phyloP scores from a whole-genome alignment of 1,139 yeast species.

The Diutina sp. region DNA sequence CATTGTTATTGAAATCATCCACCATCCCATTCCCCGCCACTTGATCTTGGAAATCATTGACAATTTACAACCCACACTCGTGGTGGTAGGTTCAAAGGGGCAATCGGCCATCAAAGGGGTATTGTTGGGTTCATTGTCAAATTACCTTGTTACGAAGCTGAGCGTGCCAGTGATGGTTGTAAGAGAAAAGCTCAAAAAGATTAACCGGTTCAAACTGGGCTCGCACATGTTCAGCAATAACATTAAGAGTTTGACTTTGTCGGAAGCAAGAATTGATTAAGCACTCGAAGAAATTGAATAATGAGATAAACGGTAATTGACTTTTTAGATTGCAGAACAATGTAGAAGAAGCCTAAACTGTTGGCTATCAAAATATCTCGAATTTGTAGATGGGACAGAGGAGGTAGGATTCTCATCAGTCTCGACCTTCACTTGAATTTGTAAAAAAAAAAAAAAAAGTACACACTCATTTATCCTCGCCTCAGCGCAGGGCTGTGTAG shows the following conservation, averaged over 20 bases:
- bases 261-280: constrained; percentile 36
- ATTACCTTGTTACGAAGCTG: constrained; percentile 64
- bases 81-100: constrained; percentile 75
- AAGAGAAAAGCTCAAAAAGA: constrained; percentile 66
- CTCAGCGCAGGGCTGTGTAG: too few species aligned
- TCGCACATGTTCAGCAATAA: constrained; percentile 31
- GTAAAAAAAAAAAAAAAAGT: too few species aligned
- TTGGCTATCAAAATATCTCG: too few species aligned
- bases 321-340: neutral
- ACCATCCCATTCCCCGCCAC: constrained; percentile 82
- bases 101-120: constrained; percentile 68
- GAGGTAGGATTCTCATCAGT: too few species aligned
- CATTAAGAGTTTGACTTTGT: constrained; percentile 35
- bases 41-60: constrained; percentile 73
- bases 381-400: too few species aligned
- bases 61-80: constrained; percentile 70
- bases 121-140: constrained; percentile 60
- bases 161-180: constrained; percentile 89
- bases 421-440: too few species aligned
- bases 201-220: constrained; percentile 38
- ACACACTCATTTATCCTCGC: too few species aligned
- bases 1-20: constrained; percentile 63
- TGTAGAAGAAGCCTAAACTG: neutral
- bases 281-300: neutral
- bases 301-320: neutral